Evolutionary conservation across 2,329 filamentous ascomycete species (phyloP).

Genomic region (Fusarium domesticum): DNA sequence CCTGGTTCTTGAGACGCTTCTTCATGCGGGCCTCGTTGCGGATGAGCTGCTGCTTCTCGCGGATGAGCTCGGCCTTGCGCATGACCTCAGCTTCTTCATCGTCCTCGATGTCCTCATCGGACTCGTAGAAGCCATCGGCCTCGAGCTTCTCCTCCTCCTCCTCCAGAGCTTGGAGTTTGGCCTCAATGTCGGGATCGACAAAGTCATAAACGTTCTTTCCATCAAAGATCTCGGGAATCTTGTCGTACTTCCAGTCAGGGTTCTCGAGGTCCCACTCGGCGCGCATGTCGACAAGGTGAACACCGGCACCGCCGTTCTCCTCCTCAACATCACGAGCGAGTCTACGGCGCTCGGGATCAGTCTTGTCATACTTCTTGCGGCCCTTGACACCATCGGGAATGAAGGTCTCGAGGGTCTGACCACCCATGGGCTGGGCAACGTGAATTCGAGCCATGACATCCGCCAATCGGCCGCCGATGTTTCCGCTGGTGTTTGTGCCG

Average conservation of each 20-base stretch:
- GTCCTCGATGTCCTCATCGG: slow-evolving; percentile 77
- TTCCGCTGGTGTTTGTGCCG: slow-evolving; percentile 72
- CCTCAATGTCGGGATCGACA: slow-evolving; percentile 93
- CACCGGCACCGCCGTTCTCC: slow-evolving; percentile 90
- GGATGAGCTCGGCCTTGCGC: slow-evolving; percentile 91
- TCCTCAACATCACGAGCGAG: slow-evolving; percentile 86
- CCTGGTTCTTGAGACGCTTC: slow-evolving; percentile 96
- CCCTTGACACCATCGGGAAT: slow-evolving; percentile 82
- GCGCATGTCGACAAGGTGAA: slow-evolving; percentile 91
- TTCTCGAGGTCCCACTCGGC: slow-evolving; percentile 85
- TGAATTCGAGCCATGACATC: slow-evolving; percentile 94
- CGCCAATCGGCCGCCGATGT: slow-evolving; percentile 75
- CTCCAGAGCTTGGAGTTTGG: slow-evolving; percentile 86
- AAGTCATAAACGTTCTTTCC: slow-evolving; percentile 98
- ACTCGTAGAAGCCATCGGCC: slow-evolving; percentile 90
- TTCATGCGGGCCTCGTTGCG: slow-evolving; percentile 93
- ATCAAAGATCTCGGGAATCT: slow-evolving; percentile 88
- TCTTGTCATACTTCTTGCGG: slow-evolving; percentile 85
- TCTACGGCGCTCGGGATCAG: slow-evolving; percentile 76
- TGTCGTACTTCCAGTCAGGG: slow-evolving; percentile 93
- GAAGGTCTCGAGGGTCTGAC: slow-evolving; percentile 73
- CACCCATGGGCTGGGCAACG: slow-evolving; percentile 89
- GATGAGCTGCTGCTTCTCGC: slow-evolving; percentile 89
- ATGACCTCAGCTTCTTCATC: slow-evolving; percentile 83
- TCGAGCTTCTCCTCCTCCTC: slow-evolving; percentile 93